A percentile compares a stretch with the other conserved stretches of the same genome.
phyloP scores from a whole-genome alignment of 805 yeast species.

The Diddensiella caesifluorescens region DNA sequence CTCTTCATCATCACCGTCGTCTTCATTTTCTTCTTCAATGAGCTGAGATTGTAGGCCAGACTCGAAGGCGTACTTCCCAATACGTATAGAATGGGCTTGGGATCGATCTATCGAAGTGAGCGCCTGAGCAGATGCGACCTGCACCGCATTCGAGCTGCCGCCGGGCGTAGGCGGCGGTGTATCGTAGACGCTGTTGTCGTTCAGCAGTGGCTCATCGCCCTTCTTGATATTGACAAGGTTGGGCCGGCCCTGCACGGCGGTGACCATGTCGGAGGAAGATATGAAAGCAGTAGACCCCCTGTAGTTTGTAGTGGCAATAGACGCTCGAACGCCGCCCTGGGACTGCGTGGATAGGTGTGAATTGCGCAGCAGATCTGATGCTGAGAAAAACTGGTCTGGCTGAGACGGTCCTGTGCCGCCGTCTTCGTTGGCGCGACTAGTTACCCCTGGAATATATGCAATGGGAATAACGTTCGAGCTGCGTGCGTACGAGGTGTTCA shows the following conservation, averaged over 20 bases:
- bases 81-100: slow-evolving; percentile 31
- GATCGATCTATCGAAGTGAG: slow-evolving; percentile 16
- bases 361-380: slow-evolving; percentile 24
- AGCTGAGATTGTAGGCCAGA: slow-evolving; percentile 23
- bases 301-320: slow-evolving; percentile 37
- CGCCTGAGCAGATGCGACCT: slow-evolving; percentile 12
- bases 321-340: slow-evolving; percentile 29
- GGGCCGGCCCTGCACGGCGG: slow-evolving; percentile 75
- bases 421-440: slow-evolving; percentile 21
- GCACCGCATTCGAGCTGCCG: slow-evolving; percentile 1
- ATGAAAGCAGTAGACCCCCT: slow-evolving; percentile 42
- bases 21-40: slow-evolving; percentile 25
- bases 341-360: slow-evolving; percentile 19
- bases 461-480: slow-evolving; percentile 88
- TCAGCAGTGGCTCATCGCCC: background rate
- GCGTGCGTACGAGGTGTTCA: slow-evolving; percentile 59
- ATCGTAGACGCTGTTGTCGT: background rate
- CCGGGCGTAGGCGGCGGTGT: background rate
- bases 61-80: slow-evolving; percentile 19
- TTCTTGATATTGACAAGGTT: slow-evolving; percentile 42
- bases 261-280: slow-evolving; percentile 42
- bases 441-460: slow-evolving; percentile 92
- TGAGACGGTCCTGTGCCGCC: slow-evolving; percentile 18
- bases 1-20: slow-evolving; percentile 11
- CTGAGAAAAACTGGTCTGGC: slow-evolving; percentile 25